Percentiles rank a stretch among this genome's conserved stretches.
These are phyloP conservation scores for Coemansia sp. DNA, from an alignment of 192 early-diverging fungal genomes.

Conservation along the genomic window DNA sequence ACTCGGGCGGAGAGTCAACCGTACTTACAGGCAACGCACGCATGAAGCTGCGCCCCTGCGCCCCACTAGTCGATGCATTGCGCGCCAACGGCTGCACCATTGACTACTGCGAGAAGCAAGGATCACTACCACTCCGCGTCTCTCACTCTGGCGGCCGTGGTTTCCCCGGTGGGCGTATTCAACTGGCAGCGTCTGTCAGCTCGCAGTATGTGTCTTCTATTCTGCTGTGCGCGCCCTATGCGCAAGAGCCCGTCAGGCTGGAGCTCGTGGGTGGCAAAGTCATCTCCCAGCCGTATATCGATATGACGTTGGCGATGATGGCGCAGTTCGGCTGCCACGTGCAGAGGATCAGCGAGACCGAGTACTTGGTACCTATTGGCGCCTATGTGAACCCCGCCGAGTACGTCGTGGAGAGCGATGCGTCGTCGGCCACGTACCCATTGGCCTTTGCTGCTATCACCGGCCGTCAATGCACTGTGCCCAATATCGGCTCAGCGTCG, in stretches of 20 bases:
- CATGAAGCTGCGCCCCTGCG: conserved; percentile 97
- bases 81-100: conserved; percentile 79
- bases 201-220: conserved; percentile 99
- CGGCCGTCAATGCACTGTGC: conserved; percentile 83
- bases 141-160: conserved; percentile 66
- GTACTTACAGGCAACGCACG: conserved; percentile 94
- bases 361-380: conserved; percentile 81
- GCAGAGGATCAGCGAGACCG: conserved; percentile 72
- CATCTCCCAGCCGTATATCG: conserved; percentile 97
- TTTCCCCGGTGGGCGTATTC: conserved; percentile 85
- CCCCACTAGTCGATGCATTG: conserved; percentile 85
- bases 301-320: conserved; percentile 99
- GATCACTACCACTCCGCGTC: conserved; percentile 87
- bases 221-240: conserved; percentile 94
- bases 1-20: conserved; percentile 47
- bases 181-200: conserved; percentile 89
- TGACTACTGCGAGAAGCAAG: conserved; percentile 76
- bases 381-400: conserved; percentile 80
- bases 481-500: conserved; percentile 91
- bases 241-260: conserved; percentile 74
- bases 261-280: conserved; percentile 91
- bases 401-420: conserved; percentile 95
- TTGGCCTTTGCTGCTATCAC: conserved; percentile 97
- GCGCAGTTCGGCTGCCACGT: conserved; percentile 87
- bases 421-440: conserved; percentile 96